A percentile compares a stretch with the other conserved stretches of the same genome.
Evolutionary conservation across 1,284 basidiomycete genomes (phyloP).

Genomic region (Mycena citricolor): DNA sequence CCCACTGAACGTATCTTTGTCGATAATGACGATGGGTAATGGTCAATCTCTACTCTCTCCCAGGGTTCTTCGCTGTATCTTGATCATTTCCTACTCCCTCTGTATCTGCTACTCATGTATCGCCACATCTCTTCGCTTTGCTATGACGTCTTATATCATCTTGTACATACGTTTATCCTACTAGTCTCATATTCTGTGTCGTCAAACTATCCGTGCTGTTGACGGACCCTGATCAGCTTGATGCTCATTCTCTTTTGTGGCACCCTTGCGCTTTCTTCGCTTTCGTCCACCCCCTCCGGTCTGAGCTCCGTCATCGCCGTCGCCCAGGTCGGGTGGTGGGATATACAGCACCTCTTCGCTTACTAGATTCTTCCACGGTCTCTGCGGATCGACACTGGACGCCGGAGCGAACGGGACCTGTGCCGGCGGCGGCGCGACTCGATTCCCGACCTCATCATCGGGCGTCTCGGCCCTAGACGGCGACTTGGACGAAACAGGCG

Average conservation of each 20-base stretch:
- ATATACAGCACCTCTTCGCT: constrained; percentile 41
- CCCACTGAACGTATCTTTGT: constrained; percentile 1
- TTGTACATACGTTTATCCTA: no score
- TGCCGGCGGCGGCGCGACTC: constrained; percentile 43
- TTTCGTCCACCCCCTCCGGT: background rate
- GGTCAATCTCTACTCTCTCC: background rate
- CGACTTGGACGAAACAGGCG: constrained; percentile 37
- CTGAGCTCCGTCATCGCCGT: constrained; percentile 7
- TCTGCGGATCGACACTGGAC: constrained; percentile 29
- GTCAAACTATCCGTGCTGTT: background rate
- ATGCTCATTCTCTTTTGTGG: constrained; percentile 25
- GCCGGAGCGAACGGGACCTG: constrained; percentile 36
- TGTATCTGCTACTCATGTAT: background rate
- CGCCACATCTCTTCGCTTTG: no score
- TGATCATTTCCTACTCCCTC: background rate
- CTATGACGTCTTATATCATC: no score
- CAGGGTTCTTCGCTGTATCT: constrained; percentile 1
- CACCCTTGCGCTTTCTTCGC: no score
- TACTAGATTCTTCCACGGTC: constrained; percentile 51
- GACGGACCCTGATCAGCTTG: background rate
- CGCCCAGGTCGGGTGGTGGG: constrained; percentile 29
- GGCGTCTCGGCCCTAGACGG: constrained; percentile 35
- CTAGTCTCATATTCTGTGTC: no score
- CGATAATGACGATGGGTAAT: background rate
- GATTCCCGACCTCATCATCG: constrained; percentile 35